Base-by-base conservation (phyloP, 305 asterid genomes). In the Rubia balearica region DNA sequence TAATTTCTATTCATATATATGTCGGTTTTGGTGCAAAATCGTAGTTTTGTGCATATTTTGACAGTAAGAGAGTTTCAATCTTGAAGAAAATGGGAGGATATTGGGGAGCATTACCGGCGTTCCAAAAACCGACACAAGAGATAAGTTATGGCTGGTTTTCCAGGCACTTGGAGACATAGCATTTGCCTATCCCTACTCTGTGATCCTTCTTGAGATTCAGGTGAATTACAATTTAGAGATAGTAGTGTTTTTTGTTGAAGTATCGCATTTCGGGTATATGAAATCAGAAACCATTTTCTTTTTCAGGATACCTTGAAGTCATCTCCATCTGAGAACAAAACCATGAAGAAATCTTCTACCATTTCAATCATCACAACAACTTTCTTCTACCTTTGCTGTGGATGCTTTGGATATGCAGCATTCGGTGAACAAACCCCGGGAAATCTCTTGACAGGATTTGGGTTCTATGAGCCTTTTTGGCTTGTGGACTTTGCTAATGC, bases 361-460 rank as follows among this genome's bases (percentile, higher is more conserved):
- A 42, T 79, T 33, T 79, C 94, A 56, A 83, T 81, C 62, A 65
- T 76, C 74, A 27, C 73, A 24, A 84, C 86, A 41, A 80, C 92
- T 30, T 75, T 80, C 81, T 89, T 89, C 82, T 82, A 85, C 88
- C 70, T 91, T 19, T 83, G 85, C 64, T 91, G 96, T 65, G 98
- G 94, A 70, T 94, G 96, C 51, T 83, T 89, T 21, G 96, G 96
- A 12, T 91, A 91, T 70, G 98, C 94, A 7, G 98, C 98, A 12
- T 91, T 91, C 48, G 98, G 98, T 13, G 76, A 83, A 69, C 74
- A 82, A 7, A 85, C 92, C 19, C 98, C 96, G 0, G 96, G 98
- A 72, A 88, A 91, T 66, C 83, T 91, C 78, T 76, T 91, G 82
- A 88, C 96, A 17, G 97, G 92, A 22, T 90, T 90, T 22, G 93